Evolutionary conservation across 2,329 filamentous ascomycete species (phyloP).

Genomic region (Sclerotinia sclerotiorum): DNA sequence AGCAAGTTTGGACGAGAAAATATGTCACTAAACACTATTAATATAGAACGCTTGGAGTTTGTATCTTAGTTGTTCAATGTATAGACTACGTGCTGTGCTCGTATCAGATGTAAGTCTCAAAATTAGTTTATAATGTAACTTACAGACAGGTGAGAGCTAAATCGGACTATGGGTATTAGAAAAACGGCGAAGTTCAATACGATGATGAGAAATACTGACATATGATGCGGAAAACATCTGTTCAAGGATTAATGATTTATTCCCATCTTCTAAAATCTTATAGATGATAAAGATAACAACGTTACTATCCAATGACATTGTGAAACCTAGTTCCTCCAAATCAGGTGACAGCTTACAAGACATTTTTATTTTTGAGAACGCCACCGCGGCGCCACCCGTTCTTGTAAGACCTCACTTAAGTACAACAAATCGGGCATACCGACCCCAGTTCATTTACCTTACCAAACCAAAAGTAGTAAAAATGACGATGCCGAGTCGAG

Average conservation of each 20-base stretch:
- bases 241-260: neutral
- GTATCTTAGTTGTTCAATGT: neutral
- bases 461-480: too few species aligned
- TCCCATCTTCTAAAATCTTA: too few species aligned
- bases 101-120: neutral
- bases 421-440: neutral
- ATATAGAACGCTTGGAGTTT: neutral
- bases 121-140: neutral
- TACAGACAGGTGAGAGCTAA: neutral
- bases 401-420: neutral
- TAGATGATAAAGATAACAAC: neutral
- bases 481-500: neutral
- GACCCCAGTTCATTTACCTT: too few species aligned
- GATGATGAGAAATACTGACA: neutral
- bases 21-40: neutral
- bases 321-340: neutral
- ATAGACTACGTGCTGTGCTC: too few species aligned
- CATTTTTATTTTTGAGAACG: neutral
- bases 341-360: neutral
- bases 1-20: neutral
- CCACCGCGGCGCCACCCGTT: neutral
- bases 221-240: neutral
- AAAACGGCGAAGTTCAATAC: neutral
- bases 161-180: neutral
- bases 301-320: neutral